Conservation (phyloP, 2,329 filamentous ascomycete species). For the Thielaviopsis euricoi region DNA sequence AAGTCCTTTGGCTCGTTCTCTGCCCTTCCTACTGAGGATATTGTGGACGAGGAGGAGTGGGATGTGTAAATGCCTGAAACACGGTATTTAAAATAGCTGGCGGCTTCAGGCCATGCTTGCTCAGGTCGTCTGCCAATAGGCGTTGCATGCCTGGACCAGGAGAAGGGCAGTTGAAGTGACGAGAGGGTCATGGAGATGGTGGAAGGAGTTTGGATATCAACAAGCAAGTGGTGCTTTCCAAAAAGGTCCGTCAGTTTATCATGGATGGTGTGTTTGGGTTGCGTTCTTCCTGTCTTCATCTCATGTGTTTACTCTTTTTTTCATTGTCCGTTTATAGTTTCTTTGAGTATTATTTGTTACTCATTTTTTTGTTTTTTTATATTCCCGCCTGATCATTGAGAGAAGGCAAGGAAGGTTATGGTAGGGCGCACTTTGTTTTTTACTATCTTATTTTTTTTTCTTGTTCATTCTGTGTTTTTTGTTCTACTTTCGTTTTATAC, state of each 20-base stretch:
- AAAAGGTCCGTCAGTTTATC: not conserved
- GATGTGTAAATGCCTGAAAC: constrained; percentile 25
- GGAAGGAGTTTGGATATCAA: not conserved
- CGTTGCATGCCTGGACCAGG: not conserved
- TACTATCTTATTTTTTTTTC: not conserved
- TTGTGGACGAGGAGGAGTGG: constrained; percentile 32
- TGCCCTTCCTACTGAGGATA: constrained; percentile 27
- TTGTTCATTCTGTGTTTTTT: no score
- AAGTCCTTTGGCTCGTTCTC: constrained; percentile 31
- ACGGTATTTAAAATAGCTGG: not conserved
- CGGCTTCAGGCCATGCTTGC: constrained; percentile 1
- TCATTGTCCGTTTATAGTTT: not conserved
- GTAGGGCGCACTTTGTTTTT: not conserved
- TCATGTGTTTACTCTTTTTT: not conserved
- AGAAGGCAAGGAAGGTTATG: constrained; percentile 1
- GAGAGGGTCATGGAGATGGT: not conserved
- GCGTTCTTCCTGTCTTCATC: not conserved
- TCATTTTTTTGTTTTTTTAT: constrained; percentile 6
- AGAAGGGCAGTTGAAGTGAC: not conserved
- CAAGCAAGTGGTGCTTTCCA: not conserved
- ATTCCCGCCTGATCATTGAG: not conserved
- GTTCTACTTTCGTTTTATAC: not conserved
- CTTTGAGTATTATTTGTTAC: not conserved
- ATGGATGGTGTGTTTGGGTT: not conserved
- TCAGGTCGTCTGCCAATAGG: not conserved